Evolutionary conservation across 805 yeast species (phyloP), one percentile per base, ranked within the genome.

Genomic region (Ogataea saltuana): DNA sequence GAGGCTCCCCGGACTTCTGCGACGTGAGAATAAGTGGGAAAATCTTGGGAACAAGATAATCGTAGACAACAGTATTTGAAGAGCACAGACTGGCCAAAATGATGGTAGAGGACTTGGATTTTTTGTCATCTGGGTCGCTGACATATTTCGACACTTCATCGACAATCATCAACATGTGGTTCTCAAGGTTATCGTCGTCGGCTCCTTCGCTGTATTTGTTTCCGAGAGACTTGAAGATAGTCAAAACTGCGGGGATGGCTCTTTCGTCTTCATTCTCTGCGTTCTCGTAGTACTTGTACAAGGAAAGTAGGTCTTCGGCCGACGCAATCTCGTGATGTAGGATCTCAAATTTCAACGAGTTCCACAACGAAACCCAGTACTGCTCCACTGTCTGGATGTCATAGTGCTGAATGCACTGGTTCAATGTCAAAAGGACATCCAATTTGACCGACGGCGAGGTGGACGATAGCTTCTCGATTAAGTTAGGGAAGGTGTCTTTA

Each of bases 341-440:
- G n/a, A 91, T 74, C 62, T 91, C 97, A 60, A 79, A 89, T 60
- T 91, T 91, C 40, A 91, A 67, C 0, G 96, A 87, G 53, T 86
- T 85, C 96, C 96, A 93, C 4, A 91, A 58, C 1, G 83, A 75
- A 6, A 75, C 59, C 90, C 96, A 90, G 58, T 78, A 74, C 9
- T 72, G 72, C 22, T 73, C 65, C 8, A 85, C 61, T 0, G 78
- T 70, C 5, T 69, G 71, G 0, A 63, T 54, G 0, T 76, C 69
- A 56, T 84, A 87, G 5, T 62, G 64, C 11, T 69, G 62, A 7
- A 87, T 65, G 50, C 93, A 83, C 1, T 66, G 64, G 6, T 70
- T 60, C 18, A 93, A 61, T 0, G 96, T 81, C 27, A 68, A 61
- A 27, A 91, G 65, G 0, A 88, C 82, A 58, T 93, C 98, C 38